Evolutionary conservation across 2,329 filamentous ascomycete genomes (phyloP), one percentile per base, ranked within the genome.

Genomic region (Hypoxylon sp.): DNA sequence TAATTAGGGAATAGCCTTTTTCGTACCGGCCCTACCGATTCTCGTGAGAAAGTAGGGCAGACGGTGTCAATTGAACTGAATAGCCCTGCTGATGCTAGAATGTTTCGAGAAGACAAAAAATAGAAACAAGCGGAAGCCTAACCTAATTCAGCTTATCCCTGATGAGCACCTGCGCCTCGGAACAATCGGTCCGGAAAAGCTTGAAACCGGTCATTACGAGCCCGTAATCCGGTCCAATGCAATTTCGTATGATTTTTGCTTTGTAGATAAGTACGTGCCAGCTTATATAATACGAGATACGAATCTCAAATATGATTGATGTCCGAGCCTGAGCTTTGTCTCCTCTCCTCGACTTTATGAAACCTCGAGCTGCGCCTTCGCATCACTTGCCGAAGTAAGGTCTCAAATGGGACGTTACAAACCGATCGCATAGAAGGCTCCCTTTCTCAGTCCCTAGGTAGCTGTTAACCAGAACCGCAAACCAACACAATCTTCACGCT

Each of bases 91-190:
- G 43, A 59, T 68, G 53, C 41, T 28, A 41, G 58, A 63, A 59
- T 32, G 66, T 57, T 56, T 68, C 48, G 36, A 48, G 55, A 41
- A 19, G 5, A 19, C 5, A 61, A 56, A 62, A 69, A 66, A 68
- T 66, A 66, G 63, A 56, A 67, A 63, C 58, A 50, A 19, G 28
- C 19, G 45, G 28, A 17, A 14, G 11, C 19, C 55, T 68, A 68
- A 60, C 56, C 56, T 19, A 13, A 52, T 62, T 52, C 28, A 11
- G 34, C 28, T 49, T 38, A 56, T 13, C 17, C 23, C 36, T 6
- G 19, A 28, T 49, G 6, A 7, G 19, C 25, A n/a, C 2, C 28
- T 14, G 17, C 4, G 28, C 3, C 28, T n/a, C 23, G 36, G 30
- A n/a, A 38, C 28, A 50, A 13, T 19, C 53, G 41, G 49, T 2